phyloP scores from a whole-genome alignment of 768 basidiomycete genomes.

The Trametes elegans region DNA sequence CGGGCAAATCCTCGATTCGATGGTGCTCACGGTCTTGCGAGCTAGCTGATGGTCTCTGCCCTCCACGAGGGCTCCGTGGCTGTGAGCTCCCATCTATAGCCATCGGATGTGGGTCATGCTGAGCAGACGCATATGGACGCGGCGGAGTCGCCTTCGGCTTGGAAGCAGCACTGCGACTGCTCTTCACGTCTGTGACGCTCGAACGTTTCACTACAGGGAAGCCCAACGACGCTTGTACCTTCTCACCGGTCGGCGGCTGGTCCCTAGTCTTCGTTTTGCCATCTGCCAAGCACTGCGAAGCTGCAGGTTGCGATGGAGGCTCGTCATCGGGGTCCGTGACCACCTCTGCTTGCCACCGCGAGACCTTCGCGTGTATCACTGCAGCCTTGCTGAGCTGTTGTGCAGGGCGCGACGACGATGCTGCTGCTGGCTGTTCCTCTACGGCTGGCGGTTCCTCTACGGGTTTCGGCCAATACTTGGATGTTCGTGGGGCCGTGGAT shows the following conservation, averaged over 20 bases:
- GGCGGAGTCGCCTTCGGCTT: conserved; percentile 1
- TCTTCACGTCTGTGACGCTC: conserved; percentile 12
- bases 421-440: not conserved
- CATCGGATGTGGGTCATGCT: not conserved
- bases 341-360: conserved; percentile 35
- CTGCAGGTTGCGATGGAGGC: not conserved
- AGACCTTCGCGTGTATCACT: conserved; percentile 36
- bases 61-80: not conserved
- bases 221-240: conserved; percentile 33
- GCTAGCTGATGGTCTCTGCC: not conserved
- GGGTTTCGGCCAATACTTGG: conserved; percentile 22
- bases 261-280: conserved; percentile 6
- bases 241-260: not conserved
- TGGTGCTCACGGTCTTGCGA: not conserved
- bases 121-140: not conserved
- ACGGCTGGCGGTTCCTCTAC: no score
- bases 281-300: conserved; percentile 2
- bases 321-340: conserved; percentile 1
- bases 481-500: not conserved
- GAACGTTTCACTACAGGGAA: conserved; percentile 44
- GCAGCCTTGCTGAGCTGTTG: conserved; percentile 19
- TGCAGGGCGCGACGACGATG: not conserved
- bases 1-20: conserved; percentile 36
- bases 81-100: not conserved
- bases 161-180: conserved; percentile 7